Percentiles rank a stretch among this genome's conserved stretches.
Conservation (phyloP, 495 filamentous ascomycete genomes). For the Hypoxylon crocopeplum region DNA sequence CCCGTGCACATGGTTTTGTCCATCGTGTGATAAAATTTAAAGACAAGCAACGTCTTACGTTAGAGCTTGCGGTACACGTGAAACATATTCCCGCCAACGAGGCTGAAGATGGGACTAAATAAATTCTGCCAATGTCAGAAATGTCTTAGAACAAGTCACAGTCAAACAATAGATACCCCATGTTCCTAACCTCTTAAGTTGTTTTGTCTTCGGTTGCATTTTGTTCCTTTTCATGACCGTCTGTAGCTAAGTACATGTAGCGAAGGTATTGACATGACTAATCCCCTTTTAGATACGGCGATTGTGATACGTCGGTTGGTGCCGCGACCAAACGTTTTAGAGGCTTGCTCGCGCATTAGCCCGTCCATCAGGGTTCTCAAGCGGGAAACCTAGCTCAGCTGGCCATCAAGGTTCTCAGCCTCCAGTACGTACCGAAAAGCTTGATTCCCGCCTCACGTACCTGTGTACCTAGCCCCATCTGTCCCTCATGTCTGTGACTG, state of each 20-base stretch:
- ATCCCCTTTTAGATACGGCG: background rate
- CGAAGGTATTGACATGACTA: no score
- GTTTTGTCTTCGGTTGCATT: no score
- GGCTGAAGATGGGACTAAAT: slow-evolving; percentile 5
- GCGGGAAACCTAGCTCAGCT: slow-evolving; percentile 16
- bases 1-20: slow-evolving; percentile 16
- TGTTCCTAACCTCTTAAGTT: no score
- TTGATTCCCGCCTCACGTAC: background rate
- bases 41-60: slow-evolving; percentile 18
- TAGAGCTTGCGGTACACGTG: background rate
- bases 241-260: no score
- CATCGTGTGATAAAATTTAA: slow-evolving; percentile 4
- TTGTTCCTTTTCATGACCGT: no score
- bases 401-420: slow-evolving; percentile 41
- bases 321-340: slow-evolving; percentile 12
- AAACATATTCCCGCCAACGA: slow-evolving; percentile 4
- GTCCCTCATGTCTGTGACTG: no score
- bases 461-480: background rate
- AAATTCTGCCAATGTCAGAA: no score
- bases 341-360: slow-evolving; percentile 15
- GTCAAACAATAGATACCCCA: no score
- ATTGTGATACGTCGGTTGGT: slow-evolving; percentile 28
- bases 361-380: slow-evolving; percentile 38
- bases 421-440: slow-evolving; percentile 29
- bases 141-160: no score